Base-by-base conservation (phyloP, 371 early-diverging fungal species). In the Chytridium lagenaria region DNA sequence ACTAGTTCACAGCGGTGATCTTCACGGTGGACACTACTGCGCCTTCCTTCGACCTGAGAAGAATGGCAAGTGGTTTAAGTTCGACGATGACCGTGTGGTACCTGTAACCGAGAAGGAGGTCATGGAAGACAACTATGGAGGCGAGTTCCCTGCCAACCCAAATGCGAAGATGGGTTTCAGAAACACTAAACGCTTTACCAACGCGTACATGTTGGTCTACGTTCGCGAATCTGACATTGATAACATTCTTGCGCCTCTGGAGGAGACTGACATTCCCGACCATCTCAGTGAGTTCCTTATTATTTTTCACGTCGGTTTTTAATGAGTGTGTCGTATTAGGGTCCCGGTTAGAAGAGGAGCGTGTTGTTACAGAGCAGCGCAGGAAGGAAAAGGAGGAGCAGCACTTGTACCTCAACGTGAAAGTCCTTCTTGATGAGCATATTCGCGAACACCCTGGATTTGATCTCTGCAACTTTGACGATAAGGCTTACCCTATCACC, bases 161-260 rank as follows among this genome's bases (percentile, higher is more conserved):
- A 23, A 50, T 16, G 66, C 68, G 23, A 73, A 73, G 38, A 61
- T 68, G 38, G 72, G 71, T 19, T 81, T 68, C 76, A 73, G 75
- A 36, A 52, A 70, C 39, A 71, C 79, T 51, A 94, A 91, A 77
- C 90, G 93, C 5, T 94, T 92, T 73, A 95, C 96, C 1, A 98
- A 95, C 78, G 98, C 99, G 0, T 98, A 98, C 83, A 97, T 98
- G 97, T 84, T 98, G 81, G 97, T 97, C 38, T 98, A 98, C 78
- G 89, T 98, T 59, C 90, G 95, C 67, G 90, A 94, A 80, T 78
- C 85, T 16, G 86, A 90, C 73, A 77, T 91, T 66, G 91, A 90
- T 50, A 83, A 88, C 39, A 89, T 97, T 5, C 81, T 97, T 68
- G 87, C 84, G 26, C 90, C 90, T 0, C 84, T 95, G 2, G 71